These are phyloP conservation scores for Synchytrium microbalum DNA, from an alignment of 371 early-diverging fungal species.

Conservation along the genomic window DNA sequence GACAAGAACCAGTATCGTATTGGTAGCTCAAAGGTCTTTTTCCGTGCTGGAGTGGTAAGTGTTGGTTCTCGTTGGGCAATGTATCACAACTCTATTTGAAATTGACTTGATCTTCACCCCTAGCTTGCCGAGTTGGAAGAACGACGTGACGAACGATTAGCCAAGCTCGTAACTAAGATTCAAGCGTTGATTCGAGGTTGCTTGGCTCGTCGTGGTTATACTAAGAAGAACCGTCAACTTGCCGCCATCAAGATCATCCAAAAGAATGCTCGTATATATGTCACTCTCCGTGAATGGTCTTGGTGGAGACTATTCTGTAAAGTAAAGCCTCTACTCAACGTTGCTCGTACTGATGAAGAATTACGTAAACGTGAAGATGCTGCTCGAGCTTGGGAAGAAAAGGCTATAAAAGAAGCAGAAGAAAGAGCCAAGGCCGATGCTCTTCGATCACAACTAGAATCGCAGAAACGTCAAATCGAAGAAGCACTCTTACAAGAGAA, in stretches of 20 bases:
- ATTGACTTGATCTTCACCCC: not conserved
- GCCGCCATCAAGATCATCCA: slow-evolving; percentile 86
- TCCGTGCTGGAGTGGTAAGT: slow-evolving; percentile 91
- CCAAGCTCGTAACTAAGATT: slow-evolving; percentile 70
- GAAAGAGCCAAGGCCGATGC: slow-evolving; percentile 44
- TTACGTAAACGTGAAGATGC: slow-evolving; percentile 55
- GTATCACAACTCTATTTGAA: not conserved
- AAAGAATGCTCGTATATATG: slow-evolving; percentile 81
- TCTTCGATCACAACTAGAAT: slow-evolving; percentile 44
- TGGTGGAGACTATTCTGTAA: slow-evolving; percentile 97
- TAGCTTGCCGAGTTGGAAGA: slow-evolving; percentile 95
- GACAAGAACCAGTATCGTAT: slow-evolving; percentile 78
- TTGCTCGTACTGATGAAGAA: slow-evolving; percentile 71
- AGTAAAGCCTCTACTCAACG: slow-evolving; percentile 93
- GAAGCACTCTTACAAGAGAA: slow-evolving; percentile 60
- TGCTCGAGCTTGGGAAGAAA: slow-evolving; percentile 51
- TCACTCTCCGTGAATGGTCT: slow-evolving; percentile 83
- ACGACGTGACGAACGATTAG: slow-evolving; percentile 74
- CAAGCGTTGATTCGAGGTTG: slow-evolving; percentile 86
- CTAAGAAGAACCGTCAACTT: slow-evolving; percentile 64
- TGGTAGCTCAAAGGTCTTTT: slow-evolving; percentile 96
- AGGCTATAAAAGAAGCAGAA: slow-evolving; percentile 43
- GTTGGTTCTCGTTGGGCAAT: not conserved
- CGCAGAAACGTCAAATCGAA: slow-evolving; percentile 59
- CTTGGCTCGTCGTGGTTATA: slow-evolving; percentile 65